These are phyloP conservation scores for Clonostachys solani DNA, from an alignment of 2,329 filamentous ascomycete species.

Conservation along the genomic window DNA sequence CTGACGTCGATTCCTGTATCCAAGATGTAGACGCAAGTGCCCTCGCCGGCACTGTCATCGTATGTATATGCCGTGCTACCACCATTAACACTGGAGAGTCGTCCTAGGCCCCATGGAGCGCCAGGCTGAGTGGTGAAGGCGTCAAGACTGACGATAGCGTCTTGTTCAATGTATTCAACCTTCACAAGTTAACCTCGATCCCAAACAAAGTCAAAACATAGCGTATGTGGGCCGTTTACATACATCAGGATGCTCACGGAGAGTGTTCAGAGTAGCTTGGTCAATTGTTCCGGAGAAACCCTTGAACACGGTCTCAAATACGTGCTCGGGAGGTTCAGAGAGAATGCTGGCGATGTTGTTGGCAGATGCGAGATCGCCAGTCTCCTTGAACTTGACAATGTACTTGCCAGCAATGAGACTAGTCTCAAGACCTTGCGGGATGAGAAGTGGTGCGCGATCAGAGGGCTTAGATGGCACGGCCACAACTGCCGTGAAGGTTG, in stretches of 20 bases:
- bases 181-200: conserved; percentile 4
- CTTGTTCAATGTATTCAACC: conserved; percentile 29
- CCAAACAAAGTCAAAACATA: neutral
- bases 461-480: conserved; percentile 14
- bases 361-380: conserved; percentile 3
- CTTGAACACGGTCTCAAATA: conserved; percentile 7
- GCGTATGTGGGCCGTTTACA: neutral
- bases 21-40: conserved; percentile 15
- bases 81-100: conserved; percentile 9
- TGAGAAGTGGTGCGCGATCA: conserved; percentile 16
- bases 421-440: conserved; percentile 5
- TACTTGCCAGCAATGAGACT: conserved; percentile 11
- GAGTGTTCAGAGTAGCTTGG: conserved; percentile 2
- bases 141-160: conserved; percentile 15
- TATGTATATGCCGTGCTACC: conserved; percentile 9
- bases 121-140: conserved; percentile 17
- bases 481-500: conserved; percentile 12
- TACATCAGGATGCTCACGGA: conserved; percentile 9
- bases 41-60: conserved; percentile 10
- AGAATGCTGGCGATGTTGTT: conserved; percentile 4
- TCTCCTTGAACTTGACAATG: conserved; percentile 13
- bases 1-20: conserved; percentile 13
- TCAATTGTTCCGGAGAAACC: conserved; percentile 8
- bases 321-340: conserved; percentile 5
- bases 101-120: conserved; percentile 11